Conservation (phyloP, 345 rosid genomes). For the Lepidium sativum region DNA sequence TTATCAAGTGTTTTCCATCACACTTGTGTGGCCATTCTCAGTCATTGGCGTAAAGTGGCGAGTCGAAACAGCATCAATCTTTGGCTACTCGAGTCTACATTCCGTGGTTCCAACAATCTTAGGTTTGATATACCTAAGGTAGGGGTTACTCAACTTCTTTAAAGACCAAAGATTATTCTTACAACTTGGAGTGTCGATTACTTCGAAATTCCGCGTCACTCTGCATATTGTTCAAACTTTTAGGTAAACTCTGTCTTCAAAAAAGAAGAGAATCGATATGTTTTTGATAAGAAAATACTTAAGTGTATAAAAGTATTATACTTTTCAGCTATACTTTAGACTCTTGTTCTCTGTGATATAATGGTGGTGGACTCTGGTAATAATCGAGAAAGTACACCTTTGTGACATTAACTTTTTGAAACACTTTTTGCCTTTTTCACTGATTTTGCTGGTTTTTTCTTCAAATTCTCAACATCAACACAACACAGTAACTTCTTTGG, state of each 20-base stretch:
- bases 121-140: no score
- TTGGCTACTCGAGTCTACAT: no score
- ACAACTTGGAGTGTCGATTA: no score
- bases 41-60: no score
- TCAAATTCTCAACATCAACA: slow-evolving; percentile 48
- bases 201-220: no score
- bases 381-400: slow-evolving; percentile 66
- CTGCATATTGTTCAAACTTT: slow-evolving; percentile 40
- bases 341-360: slow-evolving; percentile 67
- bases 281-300: background rate
- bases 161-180: no score
- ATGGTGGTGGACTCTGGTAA: slow-evolving; percentile 74
- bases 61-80: no score
- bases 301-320: background rate
- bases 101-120: no score
- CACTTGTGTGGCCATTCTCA: no score
- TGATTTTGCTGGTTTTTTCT: slow-evolving; percentile 57
- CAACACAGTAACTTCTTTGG: slow-evolving; percentile 39
- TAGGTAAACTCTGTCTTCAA: slow-evolving; percentile 34
- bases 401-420: slow-evolving; percentile 74
- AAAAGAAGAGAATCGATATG: background rate
- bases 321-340: slow-evolving; percentile 56
- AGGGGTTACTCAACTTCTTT: no score
- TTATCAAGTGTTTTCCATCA: no score
- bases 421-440: slow-evolving; percentile 64